Base-by-base conservation (phyloP, 129 eudicot genomes). In the Pulicaria dysenterica region DNA sequence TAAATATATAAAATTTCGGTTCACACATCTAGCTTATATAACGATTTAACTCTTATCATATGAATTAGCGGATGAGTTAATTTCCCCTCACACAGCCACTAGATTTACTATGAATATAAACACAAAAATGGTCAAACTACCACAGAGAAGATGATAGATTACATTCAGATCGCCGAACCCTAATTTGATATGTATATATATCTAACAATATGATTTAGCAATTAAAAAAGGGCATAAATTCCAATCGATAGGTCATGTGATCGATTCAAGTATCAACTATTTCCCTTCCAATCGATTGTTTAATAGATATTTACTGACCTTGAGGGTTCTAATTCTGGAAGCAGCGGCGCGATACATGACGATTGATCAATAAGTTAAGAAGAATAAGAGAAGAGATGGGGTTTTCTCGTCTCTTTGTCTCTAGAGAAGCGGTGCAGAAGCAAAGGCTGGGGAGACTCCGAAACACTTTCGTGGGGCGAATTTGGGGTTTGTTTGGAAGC, bases 301-400 rank as follows among this genome's bases (percentile, higher is more conserved):
- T 42, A 14, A 50, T 40, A 4, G 14, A 46, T 10, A 42, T 24
- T 39, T 7, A 70, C 76, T 11, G 58, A 89, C 98, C 96, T 89
- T 93, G 50, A 79, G 84, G 70, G 57, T 78, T 76, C 91, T 71
- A 62, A 93, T 83, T 44, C 95, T 89, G 38, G 97, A 89, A 64
- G 86, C 84, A 44, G 89, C 86, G 5, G 85, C 79, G 64, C 96
- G 81, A 46, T 89, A 93, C 98, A 93, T 93, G 72, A 49, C 77
- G 83, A 70, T 44, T 34, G 50, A 59, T 40, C 34, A 34, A 59
- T 48, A 41, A 59, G 6, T 60, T 47, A 13, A 11, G 53, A 11
- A 47, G 45, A 77, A 57, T 64, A 15, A 42, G 31, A 8, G 50
- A 38, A 15, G 5, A 39, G 51, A 61, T 51, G 77, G 12, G 13